Evolutionary conservation across 1,139 yeast species (phyloP), one percentile per base, ranked within the genome.

Genomic region (Ogataea hybrid): DNA sequence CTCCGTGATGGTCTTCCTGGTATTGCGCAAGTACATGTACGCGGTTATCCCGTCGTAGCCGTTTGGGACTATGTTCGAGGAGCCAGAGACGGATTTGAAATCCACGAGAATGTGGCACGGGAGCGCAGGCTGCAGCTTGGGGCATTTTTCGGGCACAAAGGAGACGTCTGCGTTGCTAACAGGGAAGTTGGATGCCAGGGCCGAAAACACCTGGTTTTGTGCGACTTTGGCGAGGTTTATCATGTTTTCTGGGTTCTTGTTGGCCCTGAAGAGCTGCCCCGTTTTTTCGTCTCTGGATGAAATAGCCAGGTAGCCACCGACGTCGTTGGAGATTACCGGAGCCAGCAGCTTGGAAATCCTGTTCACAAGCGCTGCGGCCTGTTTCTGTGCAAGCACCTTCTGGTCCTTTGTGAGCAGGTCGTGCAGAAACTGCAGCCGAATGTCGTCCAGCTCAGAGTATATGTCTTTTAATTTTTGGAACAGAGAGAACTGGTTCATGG

Each of bases 51-150:
- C 87, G 9, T 76, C 71, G 52, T 83, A 80, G 3, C 89, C 89
- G 29, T 78, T 76, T 11, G 89, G 88, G 46, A 78, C 76, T 54
- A 74, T 71, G 45, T 70, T 73, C 6, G 81, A 73, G 2, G 85
- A 72, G 29, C 87, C 85, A 21, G 70, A 66, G 32, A 86, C 86
- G 25, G 86, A 76, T 58, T 81, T 81, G 63, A 87, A 84, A 61
- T 86, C 95, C 35, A 86, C 89, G 60, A 87, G 66, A 48, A 88
- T 77, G 60, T 86, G 92, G 1, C 89, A 81, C 18, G 90, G 90
- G 5, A 77, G 72, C 5, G 73, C 77, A 32, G 71, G 71, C 39
- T 63, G 62, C 51, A 79, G 76, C 44, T 71, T 71, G 39, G 66
- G 63, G 52, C 73, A 71, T 28, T 68, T 65, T 14, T 67, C 64